phyloP scores from a whole-genome alignment of 148 eudicot genomes.

The Limonium bicolor region DNA sequence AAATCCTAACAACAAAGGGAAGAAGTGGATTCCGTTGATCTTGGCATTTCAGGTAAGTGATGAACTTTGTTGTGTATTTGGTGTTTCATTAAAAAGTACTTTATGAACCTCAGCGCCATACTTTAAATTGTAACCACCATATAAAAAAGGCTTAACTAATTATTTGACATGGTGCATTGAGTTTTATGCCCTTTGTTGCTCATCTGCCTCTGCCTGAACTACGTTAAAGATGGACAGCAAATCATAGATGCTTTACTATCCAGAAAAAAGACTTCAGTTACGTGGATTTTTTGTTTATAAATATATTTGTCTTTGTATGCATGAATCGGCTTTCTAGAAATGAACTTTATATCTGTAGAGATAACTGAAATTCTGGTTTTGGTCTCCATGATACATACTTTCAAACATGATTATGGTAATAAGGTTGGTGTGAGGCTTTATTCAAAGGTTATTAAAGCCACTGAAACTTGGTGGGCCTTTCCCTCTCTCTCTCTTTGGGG shows the following conservation, averaged over 20 bases:
- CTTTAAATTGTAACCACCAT: background rate
- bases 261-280: too few relatives aligned
- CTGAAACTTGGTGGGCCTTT: too few relatives aligned
- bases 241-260: background rate
- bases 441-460: too few relatives aligned
- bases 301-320: too few relatives aligned
- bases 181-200: background rate
- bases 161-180: background rate
- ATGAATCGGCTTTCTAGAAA: too few relatives aligned
- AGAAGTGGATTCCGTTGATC: slow-evolving; percentile 58
- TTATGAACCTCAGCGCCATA: background rate
- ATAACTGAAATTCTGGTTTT: too few relatives aligned
- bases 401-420: too few relatives aligned
- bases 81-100: background rate
- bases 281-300: too few relatives aligned
- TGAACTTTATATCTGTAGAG: too few relatives aligned
- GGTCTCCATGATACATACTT: too few relatives aligned
- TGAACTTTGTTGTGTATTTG: background rate
- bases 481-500: too few relatives aligned
- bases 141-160: background rate
- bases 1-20: slow-evolving; percentile 65
- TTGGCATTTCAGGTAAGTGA: slow-evolving; percentile 53
- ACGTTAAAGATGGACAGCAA: background rate
- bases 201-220: background rate
- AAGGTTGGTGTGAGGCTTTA: too few relatives aligned